Conservation (phyloP, 805 yeast genomes). For the Cyberlindnera euphorbiae region DNA sequence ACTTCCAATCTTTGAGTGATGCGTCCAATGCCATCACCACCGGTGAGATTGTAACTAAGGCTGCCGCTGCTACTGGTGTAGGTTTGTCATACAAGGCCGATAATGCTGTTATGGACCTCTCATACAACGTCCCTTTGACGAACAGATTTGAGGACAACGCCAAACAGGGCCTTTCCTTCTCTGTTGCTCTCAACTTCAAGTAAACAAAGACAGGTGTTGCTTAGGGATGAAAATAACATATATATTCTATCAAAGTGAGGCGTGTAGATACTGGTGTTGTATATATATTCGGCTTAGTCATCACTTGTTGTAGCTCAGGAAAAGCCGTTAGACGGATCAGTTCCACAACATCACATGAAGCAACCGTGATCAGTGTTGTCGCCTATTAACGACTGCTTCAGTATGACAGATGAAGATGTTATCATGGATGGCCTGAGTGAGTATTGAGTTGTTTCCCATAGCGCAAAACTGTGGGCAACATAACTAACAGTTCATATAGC, state of each 20-base stretch:
- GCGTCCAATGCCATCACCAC: slow-evolving; percentile 16
- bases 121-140: slow-evolving; percentile 50
- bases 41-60: slow-evolving; percentile 24
- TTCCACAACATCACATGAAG: too few relatives aligned
- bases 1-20: slow-evolving; percentile 15
- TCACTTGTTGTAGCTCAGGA: too few relatives aligned
- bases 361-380: too few relatives aligned
- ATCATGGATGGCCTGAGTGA: slow-evolving; percentile 5
- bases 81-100: slow-evolving; percentile 52
- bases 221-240: too few relatives aligned
- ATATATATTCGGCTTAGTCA: too few relatives aligned
- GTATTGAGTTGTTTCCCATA: not conserved
- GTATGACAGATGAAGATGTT: slow-evolving; percentile 6
- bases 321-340: too few relatives aligned
- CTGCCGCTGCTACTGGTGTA: slow-evolving; percentile 43
- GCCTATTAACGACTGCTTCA: too few relatives aligned
- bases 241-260: too few relatives aligned
- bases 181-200: slow-evolving; percentile 41
- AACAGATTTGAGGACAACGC: slow-evolving; percentile 39
- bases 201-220: too few relatives aligned
- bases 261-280: too few relatives aligned
- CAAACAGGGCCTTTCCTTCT: slow-evolving; percentile 54
- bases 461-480: too few relatives aligned
- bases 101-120: slow-evolving; percentile 50
- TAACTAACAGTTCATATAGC: too few relatives aligned